Percentiles rank a stretch among this genome's conserved stretches.
Conservation (phyloP, 345 rosid species). For the Limnanthes douglasii region DNA sequence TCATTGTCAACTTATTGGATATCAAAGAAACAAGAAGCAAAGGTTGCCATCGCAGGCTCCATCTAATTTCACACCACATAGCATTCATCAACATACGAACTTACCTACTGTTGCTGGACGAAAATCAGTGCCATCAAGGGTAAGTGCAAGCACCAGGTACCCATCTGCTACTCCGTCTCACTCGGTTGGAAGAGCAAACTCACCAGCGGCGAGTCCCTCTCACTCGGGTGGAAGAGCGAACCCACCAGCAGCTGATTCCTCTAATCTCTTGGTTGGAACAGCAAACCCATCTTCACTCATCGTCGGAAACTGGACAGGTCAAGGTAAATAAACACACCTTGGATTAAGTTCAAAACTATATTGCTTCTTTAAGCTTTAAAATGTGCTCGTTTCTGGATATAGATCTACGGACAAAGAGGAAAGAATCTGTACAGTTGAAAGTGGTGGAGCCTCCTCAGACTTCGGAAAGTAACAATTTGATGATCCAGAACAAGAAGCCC, state of each 20-base stretch:
- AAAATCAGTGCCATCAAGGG: too few species aligned
- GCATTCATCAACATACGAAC: constrained; percentile 11
- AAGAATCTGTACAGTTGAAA: constrained; percentile 13
- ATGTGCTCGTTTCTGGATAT: neutral
- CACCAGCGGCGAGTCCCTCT: neutral
- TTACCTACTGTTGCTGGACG: constrained; percentile 9
- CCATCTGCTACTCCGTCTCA: constrained; percentile 4
- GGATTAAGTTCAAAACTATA: too few species aligned
- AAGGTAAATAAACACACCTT: too few species aligned
- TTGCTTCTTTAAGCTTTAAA: neutral
- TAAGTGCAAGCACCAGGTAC: constrained; percentile 14
- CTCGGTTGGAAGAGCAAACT: constrained; percentile 4
- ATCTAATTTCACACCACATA: constrained; percentile 11
- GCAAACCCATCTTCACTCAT: too few species aligned
- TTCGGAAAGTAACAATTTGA: too few species aligned
- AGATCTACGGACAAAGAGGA: constrained; percentile 2
- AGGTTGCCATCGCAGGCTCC: constrained; percentile 13
- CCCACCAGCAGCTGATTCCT: too few species aligned
- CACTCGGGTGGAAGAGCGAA: too few species aligned
- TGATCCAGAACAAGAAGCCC: too few species aligned
- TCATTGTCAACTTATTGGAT: constrained; percentile 78
- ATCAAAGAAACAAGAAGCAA: constrained; percentile 34
- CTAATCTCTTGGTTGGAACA: too few species aligned
- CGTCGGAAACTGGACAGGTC: too few species aligned
- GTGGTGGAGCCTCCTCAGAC: too few species aligned